Evolutionary conservation across 1,284 basidiomycete species (phyloP).

Genomic region (Mycena sp.): DNA sequence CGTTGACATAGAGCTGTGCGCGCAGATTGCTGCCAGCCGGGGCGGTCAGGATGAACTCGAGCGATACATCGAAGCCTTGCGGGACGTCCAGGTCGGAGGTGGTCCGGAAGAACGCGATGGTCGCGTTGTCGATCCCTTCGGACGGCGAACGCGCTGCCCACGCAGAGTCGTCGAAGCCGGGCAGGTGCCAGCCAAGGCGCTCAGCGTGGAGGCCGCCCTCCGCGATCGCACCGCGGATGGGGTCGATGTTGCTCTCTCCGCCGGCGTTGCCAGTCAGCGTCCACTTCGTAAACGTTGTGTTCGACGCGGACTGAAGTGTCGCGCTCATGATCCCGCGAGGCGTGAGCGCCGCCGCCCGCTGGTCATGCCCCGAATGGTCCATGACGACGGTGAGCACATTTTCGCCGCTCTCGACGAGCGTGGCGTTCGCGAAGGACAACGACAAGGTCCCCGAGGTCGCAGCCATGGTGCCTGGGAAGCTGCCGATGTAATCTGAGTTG

Average conservation of each 20-base stretch:
- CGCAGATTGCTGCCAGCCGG: slow-evolving; percentile 67
- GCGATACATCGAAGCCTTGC: slow-evolving; percentile 63
- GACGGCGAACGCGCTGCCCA: slow-evolving; percentile 68
- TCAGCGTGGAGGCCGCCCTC: slow-evolving; percentile 85
- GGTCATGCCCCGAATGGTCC: slow-evolving; percentile 31
- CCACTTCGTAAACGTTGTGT: slow-evolving; percentile 59
- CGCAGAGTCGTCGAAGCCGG: slow-evolving; percentile 68
- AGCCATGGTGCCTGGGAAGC: slow-evolving; percentile 20
- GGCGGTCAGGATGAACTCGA: slow-evolving; percentile 75
- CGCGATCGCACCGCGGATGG: slow-evolving; percentile 60
- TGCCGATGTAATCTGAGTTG: slow-evolving; percentile 25
- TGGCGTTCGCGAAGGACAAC: slow-evolving; percentile 14
- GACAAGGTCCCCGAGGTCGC: slow-evolving; percentile 4
- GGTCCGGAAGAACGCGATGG: slow-evolving; percentile 84
- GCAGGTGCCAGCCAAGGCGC: slow-evolving; percentile 84
- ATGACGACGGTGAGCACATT: slow-evolving; percentile 30
- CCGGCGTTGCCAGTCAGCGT: slow-evolving; percentile 59
- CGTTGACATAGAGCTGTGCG: slow-evolving; percentile 80
- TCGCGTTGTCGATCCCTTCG: slow-evolving; percentile 64
- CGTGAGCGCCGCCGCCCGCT: slow-evolving; percentile 19
- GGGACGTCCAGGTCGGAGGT: slow-evolving; percentile 71
- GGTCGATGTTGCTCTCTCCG: slow-evolving; percentile 54
- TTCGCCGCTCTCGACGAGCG: slow-evolving; percentile 3
- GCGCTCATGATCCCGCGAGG: slow-evolving; percentile 27
- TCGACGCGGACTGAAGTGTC: slow-evolving; percentile 39